These are phyloP conservation scores for Neurospora crassa DNA, from an alignment of 2,329 filamentous ascomycete species.

Conservation along the genomic window DNA sequence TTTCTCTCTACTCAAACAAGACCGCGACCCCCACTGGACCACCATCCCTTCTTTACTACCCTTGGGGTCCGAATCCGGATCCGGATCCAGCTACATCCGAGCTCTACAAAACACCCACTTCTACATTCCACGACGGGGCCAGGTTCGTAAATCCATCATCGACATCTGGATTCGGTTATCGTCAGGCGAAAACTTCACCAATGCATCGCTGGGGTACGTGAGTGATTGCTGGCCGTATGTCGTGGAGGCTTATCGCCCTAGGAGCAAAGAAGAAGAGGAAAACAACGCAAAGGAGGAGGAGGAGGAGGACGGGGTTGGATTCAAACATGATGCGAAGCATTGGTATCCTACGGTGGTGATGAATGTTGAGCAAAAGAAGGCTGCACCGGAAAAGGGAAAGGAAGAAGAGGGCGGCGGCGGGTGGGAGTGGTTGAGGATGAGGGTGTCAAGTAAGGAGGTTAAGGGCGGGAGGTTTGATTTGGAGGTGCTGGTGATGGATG, in stretches of 20 bases:
- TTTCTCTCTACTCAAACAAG: constrained; percentile 17
- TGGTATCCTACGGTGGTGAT: constrained; percentile 73
- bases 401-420: constrained; percentile 33
- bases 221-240: constrained; percentile 61
- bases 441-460: constrained; percentile 55
- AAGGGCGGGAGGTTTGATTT: constrained; percentile 66
- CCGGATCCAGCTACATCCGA: constrained; percentile 14
- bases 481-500: constrained; percentile 59
- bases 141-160: constrained; percentile 24
- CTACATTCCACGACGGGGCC: constrained; percentile 18
- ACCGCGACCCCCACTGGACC: constrained; percentile 23
- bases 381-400: constrained; percentile 39
- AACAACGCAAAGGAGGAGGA: constrained; percentile 17
- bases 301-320: constrained; percentile 16
- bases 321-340: constrained; percentile 29
- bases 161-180: constrained; percentile 61
- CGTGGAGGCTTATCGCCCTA: constrained; percentile 40
- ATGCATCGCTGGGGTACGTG: constrained; percentile 54
- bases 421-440: constrained; percentile 61
- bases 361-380: constrained; percentile 69
- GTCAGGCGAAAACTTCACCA: constrained; percentile 52
- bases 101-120: constrained; percentile 23
- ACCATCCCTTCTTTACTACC: constrained; percentile 1
- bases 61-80: neutral
- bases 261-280: neutral